Base-by-base conservation (phyloP, 192 early-diverging fungal species). In the Dispira simplex region DNA sequence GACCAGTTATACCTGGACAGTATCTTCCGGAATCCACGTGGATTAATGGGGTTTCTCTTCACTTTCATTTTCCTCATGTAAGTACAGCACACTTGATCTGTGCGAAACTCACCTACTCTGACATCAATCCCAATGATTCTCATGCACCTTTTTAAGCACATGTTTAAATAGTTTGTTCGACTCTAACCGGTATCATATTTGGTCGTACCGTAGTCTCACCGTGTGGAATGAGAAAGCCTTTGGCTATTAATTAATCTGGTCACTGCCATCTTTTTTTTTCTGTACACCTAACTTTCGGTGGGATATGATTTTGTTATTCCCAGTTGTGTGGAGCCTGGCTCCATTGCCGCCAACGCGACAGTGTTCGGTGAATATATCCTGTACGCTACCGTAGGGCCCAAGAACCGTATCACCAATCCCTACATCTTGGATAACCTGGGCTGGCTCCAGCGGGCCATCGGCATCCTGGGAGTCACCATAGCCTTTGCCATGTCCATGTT, bases 1-100 rank as follows among this genome's bases (percentile, higher is more conserved):
- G 83, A 85, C 66, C 74, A 81, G 72, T 77, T 77, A 64, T 83
- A 83, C 60, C 72, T 83, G 51, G 77, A 74, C 16, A 67, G 71
- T 44, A 72, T 72, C n/a, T 83, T 72, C 63, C 79, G 73, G 49
- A 59, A 67, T 12, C 81, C 81, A 18, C 73, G 70, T 16, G 72
- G 71, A 0, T 64, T 80, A n/a, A 23, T 78, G 45, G 48, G 74
- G 14, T 80, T 75, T 56, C 39, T 80, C 26, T 80, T 80, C 44
- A 73, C 73, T 53, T 45, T 73, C 58, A 57, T 68, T 23, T 65
- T 64, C 18, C 67, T 79, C 12, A 0, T 67, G 63, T 64, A 47
- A 48, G 63, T 57, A 21, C 28, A 56, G 18, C 49, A 20, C n/a
- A 20, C 4, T 18, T 1, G 3, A 13, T 21, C 0, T 27, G 23